Evolutionary conservation across 106 monocot species (phyloP).

Genomic region (Cymbidium sinense): DNA sequence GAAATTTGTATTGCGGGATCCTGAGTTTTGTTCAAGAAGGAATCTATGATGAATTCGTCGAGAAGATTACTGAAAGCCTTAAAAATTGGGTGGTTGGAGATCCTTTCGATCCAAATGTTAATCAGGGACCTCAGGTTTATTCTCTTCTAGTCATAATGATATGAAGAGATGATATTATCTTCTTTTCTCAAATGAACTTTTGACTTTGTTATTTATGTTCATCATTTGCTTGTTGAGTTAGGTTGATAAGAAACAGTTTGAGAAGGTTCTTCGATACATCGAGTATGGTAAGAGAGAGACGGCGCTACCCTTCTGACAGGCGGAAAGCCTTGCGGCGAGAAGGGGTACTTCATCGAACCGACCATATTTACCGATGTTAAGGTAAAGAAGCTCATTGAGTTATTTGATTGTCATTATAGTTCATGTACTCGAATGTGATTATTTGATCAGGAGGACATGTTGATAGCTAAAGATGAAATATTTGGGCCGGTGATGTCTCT

Average conservation of each 20-base stretch:
- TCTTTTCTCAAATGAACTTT: too few species aligned
- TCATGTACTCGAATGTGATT: not conserved
- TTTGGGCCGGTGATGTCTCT: slow-evolving; percentile 55
- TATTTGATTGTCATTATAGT: not conserved
- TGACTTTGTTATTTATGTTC: not conserved
- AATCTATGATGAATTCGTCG: slow-evolving; percentile 50
- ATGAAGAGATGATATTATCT: too few species aligned
- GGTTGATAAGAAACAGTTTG: slow-evolving; percentile 47
- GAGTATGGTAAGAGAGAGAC: slow-evolving; percentile 36
- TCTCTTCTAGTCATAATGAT: too few species aligned
- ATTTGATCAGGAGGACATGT: slow-evolving; percentile 44
- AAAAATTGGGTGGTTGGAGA: slow-evolving; percentile 52
- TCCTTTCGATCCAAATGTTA: slow-evolving; percentile 27
- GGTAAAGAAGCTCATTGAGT: slow-evolving; percentile 13
- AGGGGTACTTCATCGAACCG: slow-evolving; percentile 52
- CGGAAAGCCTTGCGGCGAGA: slow-evolving; percentile 39
- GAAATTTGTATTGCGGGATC: slow-evolving; percentile 54
- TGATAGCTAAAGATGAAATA: slow-evolving; percentile 42
- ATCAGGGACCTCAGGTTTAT: slow-evolving; percentile 32
- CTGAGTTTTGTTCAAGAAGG: slow-evolving; percentile 53
- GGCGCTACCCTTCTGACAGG: slow-evolving; percentile 38
- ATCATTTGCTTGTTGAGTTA: not conserved
- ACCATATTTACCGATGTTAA: slow-evolving; percentile 60
- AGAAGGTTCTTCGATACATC: slow-evolving; percentile 41
- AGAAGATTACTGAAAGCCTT: slow-evolving; percentile 26